These are phyloP conservation scores for Senna siamea DNA, from an alignment of 306 rosid genomes.

Conservation along the genomic window DNA sequence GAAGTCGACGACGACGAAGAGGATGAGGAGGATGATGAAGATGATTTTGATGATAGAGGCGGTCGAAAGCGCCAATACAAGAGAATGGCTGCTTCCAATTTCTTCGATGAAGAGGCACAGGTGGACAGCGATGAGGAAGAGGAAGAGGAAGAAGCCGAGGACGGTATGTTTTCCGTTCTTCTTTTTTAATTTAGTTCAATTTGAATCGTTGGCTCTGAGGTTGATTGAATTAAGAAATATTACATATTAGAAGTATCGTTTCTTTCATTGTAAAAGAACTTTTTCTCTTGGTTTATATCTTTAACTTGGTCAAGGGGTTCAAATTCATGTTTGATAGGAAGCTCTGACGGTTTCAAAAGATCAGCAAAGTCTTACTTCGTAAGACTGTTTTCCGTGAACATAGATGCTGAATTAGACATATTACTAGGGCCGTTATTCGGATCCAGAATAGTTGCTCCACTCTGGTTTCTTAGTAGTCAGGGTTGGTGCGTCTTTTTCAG, in stretches of 20 bases:
- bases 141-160: conserved; percentile 92
- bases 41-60: conserved; percentile 41
- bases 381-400: not conserved
- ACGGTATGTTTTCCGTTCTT: conserved; percentile 54
- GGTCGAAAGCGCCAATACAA: conserved; percentile 48
- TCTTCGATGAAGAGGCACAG: conserved; percentile 73
- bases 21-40: conserved; percentile 64
- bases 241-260: not conserved
- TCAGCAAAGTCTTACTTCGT: not conserved
- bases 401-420: conserved; percentile 1
- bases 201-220: not conserved
- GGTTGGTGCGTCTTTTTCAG: not conserved
- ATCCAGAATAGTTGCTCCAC: not conserved
- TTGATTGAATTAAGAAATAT: not conserved
- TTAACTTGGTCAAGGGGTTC: not conserved
- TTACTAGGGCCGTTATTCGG: not conserved
- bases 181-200: not conserved
- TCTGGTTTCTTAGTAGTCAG: not conserved
- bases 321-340: conserved; percentile 1
- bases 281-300: not conserved
- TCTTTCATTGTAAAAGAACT: not conserved
- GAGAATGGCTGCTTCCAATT: conserved; percentile 61
- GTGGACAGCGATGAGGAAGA: conserved; percentile 87
- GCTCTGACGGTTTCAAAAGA: not conserved
- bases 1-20: conserved; percentile 89